A percentile compares a stretch with the other conserved stretches of the same genome.
Conservation (phyloP, 805 yeast genomes). For the Maudiozyma barnettii region DNA sequence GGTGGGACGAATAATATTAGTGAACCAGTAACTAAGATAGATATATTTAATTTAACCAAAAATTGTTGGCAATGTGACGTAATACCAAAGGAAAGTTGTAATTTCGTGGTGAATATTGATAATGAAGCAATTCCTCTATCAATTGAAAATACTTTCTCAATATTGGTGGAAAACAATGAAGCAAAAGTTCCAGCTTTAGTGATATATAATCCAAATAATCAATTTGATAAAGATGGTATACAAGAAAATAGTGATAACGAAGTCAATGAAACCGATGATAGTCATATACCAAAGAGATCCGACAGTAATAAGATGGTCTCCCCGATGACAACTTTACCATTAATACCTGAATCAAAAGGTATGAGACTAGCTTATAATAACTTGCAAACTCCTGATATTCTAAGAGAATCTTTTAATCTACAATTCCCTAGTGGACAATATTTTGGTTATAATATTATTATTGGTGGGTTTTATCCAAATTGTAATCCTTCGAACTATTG, state of each 20-base stretch:
- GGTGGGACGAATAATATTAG: conserved; percentile 27
- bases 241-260: neutral
- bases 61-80: conserved; percentile 21
- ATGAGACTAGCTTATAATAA: conserved; percentile 22
- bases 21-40: conserved; percentile 20
- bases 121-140: conserved; percentile 11
- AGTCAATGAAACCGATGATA: neutral
- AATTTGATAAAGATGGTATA: neutral
- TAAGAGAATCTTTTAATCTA: conserved; percentile 29
- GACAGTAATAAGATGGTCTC: conserved; percentile 6
- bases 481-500: conserved; percentile 24
- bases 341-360: conserved; percentile 25
- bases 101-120: conserved; percentile 16
- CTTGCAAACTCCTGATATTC: conserved; percentile 9
- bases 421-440: conserved; percentile 50
- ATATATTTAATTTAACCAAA: conserved; percentile 22
- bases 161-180: conserved; percentile 21
- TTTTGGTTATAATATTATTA: conserved; percentile 57
- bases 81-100: conserved; percentile 6
- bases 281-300: neutral
- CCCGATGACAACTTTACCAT: conserved; percentile 29
- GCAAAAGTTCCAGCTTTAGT: conserved; percentile 24
- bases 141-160: conserved; percentile 18
- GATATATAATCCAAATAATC: conserved; percentile 12
- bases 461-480: conserved; percentile 49